A percentile compares a stretch with the other conserved stretches of the same genome.
These are phyloP conservation scores for Tetrapyrgos nigripes DNA, from an alignment of 1,284 basidiomycete genomes.

Conservation along the genomic window DNA sequence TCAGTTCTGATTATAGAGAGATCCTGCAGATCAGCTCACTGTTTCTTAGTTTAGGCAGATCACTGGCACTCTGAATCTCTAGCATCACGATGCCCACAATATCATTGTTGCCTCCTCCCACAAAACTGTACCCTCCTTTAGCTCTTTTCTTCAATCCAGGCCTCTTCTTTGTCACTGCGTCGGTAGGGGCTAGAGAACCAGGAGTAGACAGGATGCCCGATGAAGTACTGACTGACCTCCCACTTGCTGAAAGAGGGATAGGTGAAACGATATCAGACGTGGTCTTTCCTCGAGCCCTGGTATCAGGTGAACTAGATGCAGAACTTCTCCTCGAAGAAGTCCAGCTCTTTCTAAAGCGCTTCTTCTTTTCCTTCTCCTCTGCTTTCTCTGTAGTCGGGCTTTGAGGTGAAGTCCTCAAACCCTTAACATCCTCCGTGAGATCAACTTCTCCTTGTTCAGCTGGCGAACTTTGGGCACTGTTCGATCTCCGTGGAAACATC, in stretches of 20 bases:
- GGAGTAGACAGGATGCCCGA: not conserved
- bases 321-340: conserved; percentile 9
- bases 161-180: conserved; percentile 31
- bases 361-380: conserved; percentile 23
- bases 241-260: not conserved
- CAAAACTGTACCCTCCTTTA: conserved; percentile 63
- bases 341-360: conserved; percentile 31
- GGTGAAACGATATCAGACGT: not conserved
- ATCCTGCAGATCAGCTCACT: conserved; percentile 55
- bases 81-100: conserved; percentile 95
- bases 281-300: not conserved
- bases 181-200: not conserved
- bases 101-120: conserved; percentile 60
- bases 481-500: conserved; percentile 13
- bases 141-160: conserved; percentile 12
- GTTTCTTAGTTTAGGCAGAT: conserved; percentile 89
- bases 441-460: not conserved
- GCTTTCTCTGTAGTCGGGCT: not conserved
- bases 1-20: conserved; percentile 12
- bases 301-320: not conserved
- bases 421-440: conserved; percentile 10
- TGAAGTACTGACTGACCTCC: not conserved
- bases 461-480: conserved; percentile 3
- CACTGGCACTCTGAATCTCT: conserved; percentile 72
- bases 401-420: not conserved